These are phyloP conservation scores for Aspergillus funiculosus DNA, from an alignment of 495 filamentous ascomycete species.

Conservation along the genomic window DNA sequence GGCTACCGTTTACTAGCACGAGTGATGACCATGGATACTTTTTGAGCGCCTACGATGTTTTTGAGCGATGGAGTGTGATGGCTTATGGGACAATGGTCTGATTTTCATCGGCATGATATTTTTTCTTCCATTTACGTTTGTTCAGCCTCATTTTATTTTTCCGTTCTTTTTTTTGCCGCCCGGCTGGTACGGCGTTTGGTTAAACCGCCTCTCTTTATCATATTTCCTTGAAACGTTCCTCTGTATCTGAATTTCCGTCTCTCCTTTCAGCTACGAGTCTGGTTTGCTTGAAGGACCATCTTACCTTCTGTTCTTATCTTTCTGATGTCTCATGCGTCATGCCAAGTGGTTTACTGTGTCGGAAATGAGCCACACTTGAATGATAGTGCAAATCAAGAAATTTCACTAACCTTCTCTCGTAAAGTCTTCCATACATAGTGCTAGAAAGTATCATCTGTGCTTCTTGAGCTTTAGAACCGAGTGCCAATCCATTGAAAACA, in stretches of 20 bases:
- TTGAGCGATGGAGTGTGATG: constrained; percentile 22
- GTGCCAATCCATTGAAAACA: too few relatives aligned
- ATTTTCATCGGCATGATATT: constrained; percentile 7
- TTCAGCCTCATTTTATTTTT: constrained; percentile 19
- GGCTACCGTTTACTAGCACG: constrained; percentile 36
- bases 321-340: constrained; percentile 13
- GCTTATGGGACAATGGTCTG: constrained; percentile 17
- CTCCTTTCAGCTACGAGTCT: constrained; percentile 6
- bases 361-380: not conserved
- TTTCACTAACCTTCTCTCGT: too few relatives aligned
- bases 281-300: not conserved
- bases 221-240: constrained; percentile 9
- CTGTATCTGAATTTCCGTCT: constrained; percentile 7
- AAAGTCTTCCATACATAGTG: too few relatives aligned
- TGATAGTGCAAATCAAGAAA: constrained; percentile 8
- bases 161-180: constrained; percentile 15
- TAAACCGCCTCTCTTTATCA: not conserved
- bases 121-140: constrained; percentile 14
- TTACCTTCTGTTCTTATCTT: constrained; percentile 1
- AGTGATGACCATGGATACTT: constrained; percentile 10
- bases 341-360: constrained; percentile 2
- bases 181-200: constrained; percentile 15
- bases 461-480: too few relatives aligned
- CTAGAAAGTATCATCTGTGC: too few relatives aligned
- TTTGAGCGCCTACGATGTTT: constrained; percentile 11